These are phyloP conservation scores for Fusarium beomiforme DNA, from an alignment of 2,329 filamentous ascomycete genomes.

Conservation along the genomic window DNA sequence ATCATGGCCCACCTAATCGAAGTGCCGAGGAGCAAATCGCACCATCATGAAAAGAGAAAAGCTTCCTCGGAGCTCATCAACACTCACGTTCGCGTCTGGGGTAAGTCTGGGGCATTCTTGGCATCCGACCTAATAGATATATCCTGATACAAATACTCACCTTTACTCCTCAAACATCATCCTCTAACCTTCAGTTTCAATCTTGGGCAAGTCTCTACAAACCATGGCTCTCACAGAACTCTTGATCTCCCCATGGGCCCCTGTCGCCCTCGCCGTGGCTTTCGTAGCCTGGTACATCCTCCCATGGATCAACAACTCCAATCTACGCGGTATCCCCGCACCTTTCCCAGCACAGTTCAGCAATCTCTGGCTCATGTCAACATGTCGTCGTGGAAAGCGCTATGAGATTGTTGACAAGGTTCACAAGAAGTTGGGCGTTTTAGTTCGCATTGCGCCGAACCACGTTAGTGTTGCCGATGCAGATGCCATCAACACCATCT, in stretches of 20 bases:
- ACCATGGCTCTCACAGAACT: conserved; percentile 36
- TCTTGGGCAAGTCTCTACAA: too few relatives aligned
- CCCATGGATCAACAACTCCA: conserved; percentile 60
- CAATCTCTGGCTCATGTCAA: conserved; percentile 81
- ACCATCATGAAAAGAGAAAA: background rate
- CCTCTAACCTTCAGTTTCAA: rapidly evolving
- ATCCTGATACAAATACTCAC: conserved; percentile 14
- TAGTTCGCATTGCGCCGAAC: conserved; percentile 85
- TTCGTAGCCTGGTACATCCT: conserved; percentile 31
- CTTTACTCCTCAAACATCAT: background rate
- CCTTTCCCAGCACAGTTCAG: conserved; percentile 74
- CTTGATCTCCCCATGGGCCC: conserved; percentile 35
- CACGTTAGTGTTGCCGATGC: conserved; percentile 86
- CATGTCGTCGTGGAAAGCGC: conserved; percentile 71
- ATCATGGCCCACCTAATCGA: background rate
- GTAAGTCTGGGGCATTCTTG: conserved; percentile 7
- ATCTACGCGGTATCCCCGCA: conserved; percentile 66
- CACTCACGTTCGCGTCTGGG: background rate
- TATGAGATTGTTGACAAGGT: conserved; percentile 72
- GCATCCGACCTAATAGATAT: background rate
- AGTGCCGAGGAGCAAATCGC: background rate
- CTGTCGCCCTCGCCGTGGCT: conserved; percentile 8
- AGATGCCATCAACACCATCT: conserved; percentile 77
- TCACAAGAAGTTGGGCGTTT: conserved; percentile 78
- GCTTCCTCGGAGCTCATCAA: conserved; percentile 13